These are phyloP conservation scores for Prunella vulgaris DNA, from an alignment of 257 asterid genomes.

Conservation along the genomic window DNA sequence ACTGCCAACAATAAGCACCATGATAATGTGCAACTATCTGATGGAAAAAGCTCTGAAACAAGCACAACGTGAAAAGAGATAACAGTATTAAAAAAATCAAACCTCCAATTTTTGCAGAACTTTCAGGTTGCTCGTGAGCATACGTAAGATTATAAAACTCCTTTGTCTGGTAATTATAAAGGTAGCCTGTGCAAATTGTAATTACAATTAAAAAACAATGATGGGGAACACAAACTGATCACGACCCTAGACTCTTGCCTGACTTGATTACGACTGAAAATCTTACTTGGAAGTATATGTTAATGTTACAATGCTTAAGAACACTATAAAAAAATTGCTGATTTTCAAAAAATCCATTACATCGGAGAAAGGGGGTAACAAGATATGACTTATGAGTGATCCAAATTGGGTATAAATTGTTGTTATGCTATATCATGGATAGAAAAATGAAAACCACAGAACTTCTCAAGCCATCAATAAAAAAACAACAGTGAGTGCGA, in stretches of 20 bases:
- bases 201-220: conserved; percentile 6
- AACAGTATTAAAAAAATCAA: conserved; percentile 16
- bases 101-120: conserved; percentile 93
- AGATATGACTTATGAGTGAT: conserved; percentile 8
- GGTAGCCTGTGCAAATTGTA: conserved; percentile 70
- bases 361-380: not conserved
- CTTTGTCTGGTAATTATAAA: conserved; percentile 89
- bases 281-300: conserved; percentile 1
- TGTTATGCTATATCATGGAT: conserved; percentile 10
- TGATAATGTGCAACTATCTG: not conserved
- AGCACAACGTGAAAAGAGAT: not conserved
- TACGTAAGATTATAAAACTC: conserved; percentile 94
- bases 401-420: conserved; percentile 3
- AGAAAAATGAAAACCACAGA: conserved; percentile 12
- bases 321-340: not conserved
- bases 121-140: conserved; percentile 95
- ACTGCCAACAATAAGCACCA: conserved; percentile 9
- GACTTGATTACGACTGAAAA: conserved; percentile 13
- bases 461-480: conserved; percentile 11
- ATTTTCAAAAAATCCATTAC: conserved; percentile 8
- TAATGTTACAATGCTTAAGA: conserved; percentile 1
- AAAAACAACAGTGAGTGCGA: conserved; percentile 4
- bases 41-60: not conserved
- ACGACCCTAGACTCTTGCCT: not conserved
- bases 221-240: conserved; percentile 12